Evolutionary conservation across 2,329 filamentous ascomycete genomes (phyloP), one percentile per base, ranked within the genome.

Genomic region (Bipolaris sorokiniana): DNA sequence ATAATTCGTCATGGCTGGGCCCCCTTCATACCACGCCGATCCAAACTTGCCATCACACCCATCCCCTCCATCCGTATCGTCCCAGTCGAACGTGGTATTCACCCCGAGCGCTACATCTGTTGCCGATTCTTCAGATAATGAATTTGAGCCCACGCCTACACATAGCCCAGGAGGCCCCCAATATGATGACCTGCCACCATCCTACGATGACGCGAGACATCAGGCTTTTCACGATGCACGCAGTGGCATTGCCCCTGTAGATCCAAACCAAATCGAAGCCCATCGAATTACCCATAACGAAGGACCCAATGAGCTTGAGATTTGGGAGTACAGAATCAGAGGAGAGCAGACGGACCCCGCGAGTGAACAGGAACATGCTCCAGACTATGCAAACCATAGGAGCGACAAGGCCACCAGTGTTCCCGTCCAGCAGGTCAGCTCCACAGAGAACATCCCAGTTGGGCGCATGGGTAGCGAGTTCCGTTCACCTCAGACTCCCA

Each of bases 121-220:
- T 41, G 65, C 68, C 13, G 71, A 76, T 46, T 70, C 72, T 23
- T 74, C 70, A 9, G 70, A 74, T 34, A 63, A 71, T 3, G 71
- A 74, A 0, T 69, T 66, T 18, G 66, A 69, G 20, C 70, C 70
- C 4, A 76, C 73, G 1, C 73, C 73, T 18, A 23, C 65, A 3
- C 64, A 70, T 22, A 74, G 71, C 46, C 71, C 71, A 5, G 61
- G 61, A 20, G 73, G 74, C 10, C 71, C 72, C 1, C 70, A 67
- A 13, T 76, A 75, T 47, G 71, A 75, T 47, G 75, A 77, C 48
- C 59, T 76, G 3, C 75, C 74, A 18, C 75, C 75, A 1, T 71
- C 73, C 0, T 77, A 77, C 49, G 72, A 75, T 41, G 69, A 77
- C 54, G 75, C 74, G 5, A 69, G 70, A 26, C 62, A 71, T 15